Percentiles rank a stretch among this genome's conserved stretches.
phyloP scores from a whole-genome alignment of 2,329 filamentous ascomycete genomes.

The Boeremia exigua region DNA sequence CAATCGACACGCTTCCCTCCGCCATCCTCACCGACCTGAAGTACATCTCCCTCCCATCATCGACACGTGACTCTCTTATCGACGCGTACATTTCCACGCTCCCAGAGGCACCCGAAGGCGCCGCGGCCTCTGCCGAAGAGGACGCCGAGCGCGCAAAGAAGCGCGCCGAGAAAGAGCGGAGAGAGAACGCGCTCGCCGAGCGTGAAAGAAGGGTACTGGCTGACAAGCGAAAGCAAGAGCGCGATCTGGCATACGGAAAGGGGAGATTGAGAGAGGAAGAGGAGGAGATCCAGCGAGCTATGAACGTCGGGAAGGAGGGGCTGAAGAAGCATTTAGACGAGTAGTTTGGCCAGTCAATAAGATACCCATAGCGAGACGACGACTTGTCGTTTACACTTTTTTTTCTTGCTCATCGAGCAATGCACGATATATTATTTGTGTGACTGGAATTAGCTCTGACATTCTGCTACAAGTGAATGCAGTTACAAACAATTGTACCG shows the following conservation, averaged over 20 bases:
- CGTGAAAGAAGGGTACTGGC: slow-evolving; percentile 68
- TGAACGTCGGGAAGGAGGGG: slow-evolving; percentile 71
- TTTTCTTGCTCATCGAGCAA: too few species aligned
- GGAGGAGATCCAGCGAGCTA: slow-evolving; percentile 70
- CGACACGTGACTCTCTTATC: slow-evolving; percentile 68
- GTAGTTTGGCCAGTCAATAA: background rate
- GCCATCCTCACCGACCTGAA: slow-evolving; percentile 70
- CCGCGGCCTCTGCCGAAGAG: slow-evolving; percentile 54
- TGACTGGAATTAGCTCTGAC: too few species aligned
- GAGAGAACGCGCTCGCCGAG: slow-evolving; percentile 72
- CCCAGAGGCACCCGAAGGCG: slow-evolving; percentile 61
- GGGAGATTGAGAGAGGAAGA: slow-evolving; percentile 70
- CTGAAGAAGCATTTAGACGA: slow-evolving; percentile 65
- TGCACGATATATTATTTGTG: too few species aligned
- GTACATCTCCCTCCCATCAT: slow-evolving; percentile 70
- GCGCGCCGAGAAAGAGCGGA: slow-evolving; percentile 47
- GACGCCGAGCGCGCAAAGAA: slow-evolving; percentile 56
- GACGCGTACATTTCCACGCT: slow-evolving; percentile 71
- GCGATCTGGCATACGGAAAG: slow-evolving; percentile 66
- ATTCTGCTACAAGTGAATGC: too few species aligned
- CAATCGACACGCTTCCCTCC: slow-evolving; percentile 64
- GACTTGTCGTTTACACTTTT: too few species aligned
- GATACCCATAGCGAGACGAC: slow-evolving; percentile 5
- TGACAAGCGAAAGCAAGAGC: slow-evolving; percentile 66
- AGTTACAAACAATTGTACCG: too few species aligned